Conservation (phyloP, 2,329 filamentous ascomycete genomes). For the Colletotrichum karsti region DNA sequence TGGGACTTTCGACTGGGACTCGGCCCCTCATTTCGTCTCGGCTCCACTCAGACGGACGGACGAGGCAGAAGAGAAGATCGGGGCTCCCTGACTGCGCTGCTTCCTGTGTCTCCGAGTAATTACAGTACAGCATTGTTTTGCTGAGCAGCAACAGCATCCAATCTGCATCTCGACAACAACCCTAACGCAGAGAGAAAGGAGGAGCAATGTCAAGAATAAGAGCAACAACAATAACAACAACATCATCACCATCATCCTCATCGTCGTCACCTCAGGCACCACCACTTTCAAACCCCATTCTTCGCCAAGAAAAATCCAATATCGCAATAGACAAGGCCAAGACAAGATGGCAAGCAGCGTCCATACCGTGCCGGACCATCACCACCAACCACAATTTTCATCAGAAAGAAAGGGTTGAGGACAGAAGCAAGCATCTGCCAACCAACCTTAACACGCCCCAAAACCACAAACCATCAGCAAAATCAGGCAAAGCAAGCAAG, state of each 20-base stretch:
- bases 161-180: background rate
- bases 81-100: background rate
- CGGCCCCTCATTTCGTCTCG: slow-evolving; percentile 7
- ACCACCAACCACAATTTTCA: background rate
- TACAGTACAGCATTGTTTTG: slow-evolving; percentile 3
- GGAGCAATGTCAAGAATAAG: background rate
- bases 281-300: background rate
- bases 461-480: background rate
- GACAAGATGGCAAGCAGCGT: background rate
- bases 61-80: background rate
- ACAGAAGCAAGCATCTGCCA: background rate
- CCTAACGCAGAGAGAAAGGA: background rate
- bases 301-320: background rate
- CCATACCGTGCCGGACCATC: too few species aligned
- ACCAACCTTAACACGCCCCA: background rate
- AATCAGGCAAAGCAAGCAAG: slow-evolving; percentile 3
- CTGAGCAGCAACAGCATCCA: background rate
- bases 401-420: background rate
- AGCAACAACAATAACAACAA: background rate
- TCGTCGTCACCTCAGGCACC: background rate
- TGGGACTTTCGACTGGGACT: background rate
- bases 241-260: background rate
- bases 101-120: slow-evolving; percentile 5
- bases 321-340: background rate
- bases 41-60: slow-evolving; percentile 4